Conservation (phyloP, 2,329 filamentous ascomycete genomes). For the Alternaria incomplexa region DNA sequence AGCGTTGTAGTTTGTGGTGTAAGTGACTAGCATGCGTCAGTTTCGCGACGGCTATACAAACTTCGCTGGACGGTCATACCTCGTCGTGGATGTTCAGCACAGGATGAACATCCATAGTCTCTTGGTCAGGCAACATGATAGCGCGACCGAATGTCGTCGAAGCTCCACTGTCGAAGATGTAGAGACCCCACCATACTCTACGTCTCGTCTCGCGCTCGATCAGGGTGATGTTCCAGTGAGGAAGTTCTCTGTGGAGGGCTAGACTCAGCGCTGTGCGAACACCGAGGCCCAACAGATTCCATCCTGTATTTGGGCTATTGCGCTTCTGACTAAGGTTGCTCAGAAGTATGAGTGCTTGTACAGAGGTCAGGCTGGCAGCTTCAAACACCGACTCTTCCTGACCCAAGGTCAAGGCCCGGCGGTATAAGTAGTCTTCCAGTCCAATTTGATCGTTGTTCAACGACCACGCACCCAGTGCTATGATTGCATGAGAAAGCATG, state of each 20-base stretch:
- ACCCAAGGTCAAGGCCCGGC: constrained; percentile 29
- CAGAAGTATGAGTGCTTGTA: constrained; percentile 32
- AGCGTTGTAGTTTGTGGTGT: constrained; percentile 27
- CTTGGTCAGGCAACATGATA: constrained; percentile 32
- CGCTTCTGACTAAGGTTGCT: constrained; percentile 34
- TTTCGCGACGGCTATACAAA: not conserved
- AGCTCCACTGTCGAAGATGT: constrained; percentile 35
- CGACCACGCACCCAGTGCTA: constrained; percentile 32
- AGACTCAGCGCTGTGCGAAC: constrained; percentile 32
- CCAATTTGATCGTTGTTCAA: constrained; percentile 31
- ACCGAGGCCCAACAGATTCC: constrained; percentile 33
- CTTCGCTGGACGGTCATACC: constrained; percentile 3
- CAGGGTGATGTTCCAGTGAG: constrained; percentile 35
- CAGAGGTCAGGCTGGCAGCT: constrained; percentile 28
- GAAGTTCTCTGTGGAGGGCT: constrained; percentile 33
- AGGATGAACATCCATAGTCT: constrained; percentile 32
- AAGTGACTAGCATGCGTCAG: constrained; percentile 21
- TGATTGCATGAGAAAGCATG: constrained; percentile 32
- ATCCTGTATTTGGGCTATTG: constrained; percentile 33
- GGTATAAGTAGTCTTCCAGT: constrained; percentile 32
- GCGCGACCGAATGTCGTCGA: constrained; percentile 34
- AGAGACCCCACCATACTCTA: constrained; percentile 34
- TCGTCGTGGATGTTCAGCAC: constrained; percentile 32
- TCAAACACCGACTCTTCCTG: constrained; percentile 36
- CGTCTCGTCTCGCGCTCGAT: constrained; percentile 33